Base-by-base conservation (phyloP, 2,329 filamentous ascomycete genomes). In the Cordyceps militaris region DNA sequence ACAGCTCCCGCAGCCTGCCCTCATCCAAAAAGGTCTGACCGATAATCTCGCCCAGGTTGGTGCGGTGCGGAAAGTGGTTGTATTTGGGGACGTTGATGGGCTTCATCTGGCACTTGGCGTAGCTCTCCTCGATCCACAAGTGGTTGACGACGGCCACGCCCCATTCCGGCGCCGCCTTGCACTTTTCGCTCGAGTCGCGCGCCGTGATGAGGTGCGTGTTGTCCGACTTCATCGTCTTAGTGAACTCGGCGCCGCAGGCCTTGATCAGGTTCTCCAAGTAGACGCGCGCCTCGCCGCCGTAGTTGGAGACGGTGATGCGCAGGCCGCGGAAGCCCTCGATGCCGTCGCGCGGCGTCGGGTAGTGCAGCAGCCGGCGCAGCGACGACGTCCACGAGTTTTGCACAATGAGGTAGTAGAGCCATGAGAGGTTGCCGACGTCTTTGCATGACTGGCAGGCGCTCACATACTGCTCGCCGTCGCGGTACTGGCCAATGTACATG, bases 201-300 rank as follows among this genome's bases (percentile, higher is more conserved):
- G 94, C 94, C 0, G 93, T 96, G 66, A 99, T 87, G 1, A 99
- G 82, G 73, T 99, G 94, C 0, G 92, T 97, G 70, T 99, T 97
- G 61, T 97, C 91, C 63, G 88, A 84, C 71, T 91, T 95, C 84
- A 99, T 89, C 0, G 91, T 95, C 74, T 95, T 96, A 30, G 94
- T 99, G 68, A 91, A 97, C 61, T 88, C 86, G 9, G 89, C 93
- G 16, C 94, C 94, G 16, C 87, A 80, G 24, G 91, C 91, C 60
- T 79, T 84, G 65, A 97, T 88, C 38, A 99, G 79, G 64, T 96
- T 97, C 71, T 97, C 92, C 4, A 99, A 79, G 66, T 97, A 99
- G 54, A 91, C 85, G 48, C 94, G 85, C 16, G 94, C 91, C 71
- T 99, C 94, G 32, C 94, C 94, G 47, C 91, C 91, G 69, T 99